Evolutionary conservation across 306 rosid species (phyloP), one percentile per base, ranked within the genome.

Genomic region (Lathyrus aphaca): DNA sequence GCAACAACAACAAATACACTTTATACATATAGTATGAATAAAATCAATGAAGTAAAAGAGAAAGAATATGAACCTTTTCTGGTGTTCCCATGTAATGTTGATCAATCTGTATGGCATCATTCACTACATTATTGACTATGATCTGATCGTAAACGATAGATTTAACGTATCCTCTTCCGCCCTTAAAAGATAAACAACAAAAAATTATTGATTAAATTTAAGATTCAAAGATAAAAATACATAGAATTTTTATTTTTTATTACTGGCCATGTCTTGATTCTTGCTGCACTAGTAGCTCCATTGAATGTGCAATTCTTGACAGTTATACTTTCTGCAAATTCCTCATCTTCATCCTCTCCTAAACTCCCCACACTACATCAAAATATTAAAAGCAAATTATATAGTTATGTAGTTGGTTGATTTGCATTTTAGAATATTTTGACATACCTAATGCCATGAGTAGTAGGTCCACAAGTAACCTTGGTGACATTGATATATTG

Each of bases 391-490:
- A 4, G 7, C 15, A 5, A 6, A 35, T 35, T 6, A 35, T 35
- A 7, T 35, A 7, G 10, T 35, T 35, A 35, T 35, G 38, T 32
- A 32, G 1, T 32, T 6, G 9, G 39, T 35, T 35, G 39, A 21
- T 53, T 23, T 53, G 4, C n/a, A 51, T 51, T 10, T 19, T 1
- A 49, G 11, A 59, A 4, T 37, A 10, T 55, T 42, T 56, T 48
- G 49, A 43, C 58, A 38, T 48, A 86, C 92, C 86, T 87, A 40
- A 87, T 87, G 56, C 89, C 92, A 12, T 87, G 89, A 38, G 42
- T 35, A 0, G 81, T 82, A 0, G 87, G 87, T 51, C 89, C 92
- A 9, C 87, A 84, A 0, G 53, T 21, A 19, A 87, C 62, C 30
- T 46, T 16, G 7, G 62, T 46, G 27, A 84, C 14, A 10, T 75